Evolutionary conservation across 805 yeast species (phyloP), one percentile per base, ranked within the genome.

Genomic region (Saturnispora dispora): DNA sequence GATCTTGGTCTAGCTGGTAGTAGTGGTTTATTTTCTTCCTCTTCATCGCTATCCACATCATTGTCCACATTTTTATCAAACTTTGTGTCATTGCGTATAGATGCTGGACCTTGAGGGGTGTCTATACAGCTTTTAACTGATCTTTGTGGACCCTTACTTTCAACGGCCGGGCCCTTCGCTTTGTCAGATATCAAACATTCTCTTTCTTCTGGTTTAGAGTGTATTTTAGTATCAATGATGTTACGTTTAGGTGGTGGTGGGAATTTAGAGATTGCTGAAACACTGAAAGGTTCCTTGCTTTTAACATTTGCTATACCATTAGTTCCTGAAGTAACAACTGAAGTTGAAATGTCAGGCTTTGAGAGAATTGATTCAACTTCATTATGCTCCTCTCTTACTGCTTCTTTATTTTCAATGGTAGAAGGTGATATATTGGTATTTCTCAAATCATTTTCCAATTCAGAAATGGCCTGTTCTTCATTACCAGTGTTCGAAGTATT

Each of bases 381-480:
- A 52, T 46, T 46, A 52, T 18, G 20, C 7, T 20, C 23, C 8
- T 18, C 3, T 13, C 18, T 20, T 37, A n/a, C 3, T 11, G 22
- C 9, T 9, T 8, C 23, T 4, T 25, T 41, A 22, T 4, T 20
- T 20, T 23, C 28, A 20, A 1, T 28, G 11, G 43, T 8, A 23
- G 42, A 10, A 20, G n/a, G 17, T 5, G 52, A 30, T 27, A 18
- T 27, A 15, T 51, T 47, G 8, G 55, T 56, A 45, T 58, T 60
- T 40, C 52, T 57, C 39, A 59, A 51, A 17, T 45, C 44, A 1
- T 50, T 50, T 28, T 57, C 55, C 33, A 56, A 54, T 6, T 57
- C 51, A 4, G 56, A 22, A 22, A 58, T 51, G 15, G 47, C 47
- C 4, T 30, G 32, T 4, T 52, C 52, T 32, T 53, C 55, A 1